A percentile compares a stretch with the other conserved stretches of the same genome.
Evolutionary conservation across 208 protist species (phyloP).

Genomic region (Blechomonas ayalai): DNA sequence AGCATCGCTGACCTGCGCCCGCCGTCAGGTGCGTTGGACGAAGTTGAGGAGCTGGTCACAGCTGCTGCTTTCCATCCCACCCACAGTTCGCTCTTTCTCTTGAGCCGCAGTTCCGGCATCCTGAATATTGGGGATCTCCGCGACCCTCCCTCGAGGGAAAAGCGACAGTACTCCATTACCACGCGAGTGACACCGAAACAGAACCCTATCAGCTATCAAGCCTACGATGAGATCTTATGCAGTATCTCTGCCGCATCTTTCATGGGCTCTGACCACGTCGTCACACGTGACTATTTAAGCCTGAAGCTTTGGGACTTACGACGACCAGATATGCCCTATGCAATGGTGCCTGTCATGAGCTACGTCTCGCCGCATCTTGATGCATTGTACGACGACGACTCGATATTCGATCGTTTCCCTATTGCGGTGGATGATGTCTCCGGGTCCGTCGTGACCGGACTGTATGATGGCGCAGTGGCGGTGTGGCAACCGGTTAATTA

Average conservation of each 20-base stretch:
- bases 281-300: conserved; percentile 82
- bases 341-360: conserved; percentile 60
- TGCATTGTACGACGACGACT: conserved; percentile 68
- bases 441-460: conserved; percentile 67
- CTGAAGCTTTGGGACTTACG: conserved; percentile 86
- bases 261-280: conserved; percentile 64
- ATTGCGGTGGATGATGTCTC: conserved; percentile 72
- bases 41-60: conserved; percentile 77
- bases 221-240: conserved; percentile 80
- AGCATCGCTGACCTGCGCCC: conserved; percentile 71
- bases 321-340: conserved; percentile 38
- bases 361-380: conserved; percentile 69
- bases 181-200: conserved; percentile 45
- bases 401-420: conserved; percentile 83
- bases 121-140: conserved; percentile 83
- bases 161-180: conserved; percentile 60
- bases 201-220: conserved; percentile 37
- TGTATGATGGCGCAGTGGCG: conserved; percentile 78
- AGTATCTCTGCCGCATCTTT: conserved; percentile 80
- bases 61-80: conserved; percentile 72
- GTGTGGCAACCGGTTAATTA: conserved; percentile 78
- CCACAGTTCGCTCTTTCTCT: conserved; percentile 76
- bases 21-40: conserved; percentile 54
- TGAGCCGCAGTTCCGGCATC: conserved; percentile 73
- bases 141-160: conserved; percentile 51